Percentiles rank a stretch among this genome's conserved stretches.
Evolutionary conservation across 2,329 filamentous ascomycete genomes (phyloP).

Genomic region (Lasiodiplodia citricola): DNA sequence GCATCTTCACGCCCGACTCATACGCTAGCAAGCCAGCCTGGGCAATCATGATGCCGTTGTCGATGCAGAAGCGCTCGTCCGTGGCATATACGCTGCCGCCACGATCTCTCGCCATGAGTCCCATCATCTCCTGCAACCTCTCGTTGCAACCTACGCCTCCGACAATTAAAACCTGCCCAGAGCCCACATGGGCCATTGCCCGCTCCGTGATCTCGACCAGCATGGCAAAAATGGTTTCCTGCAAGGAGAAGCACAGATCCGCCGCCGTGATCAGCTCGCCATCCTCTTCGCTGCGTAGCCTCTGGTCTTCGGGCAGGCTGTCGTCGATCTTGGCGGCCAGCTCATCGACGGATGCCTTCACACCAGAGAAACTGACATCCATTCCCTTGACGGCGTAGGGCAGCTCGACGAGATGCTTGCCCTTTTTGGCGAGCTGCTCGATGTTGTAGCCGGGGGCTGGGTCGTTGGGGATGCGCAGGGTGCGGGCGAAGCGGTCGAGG

Average conservation of each 20-base stretch:
- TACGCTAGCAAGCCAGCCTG: constrained; percentile 90
- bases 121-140: constrained; percentile 97
- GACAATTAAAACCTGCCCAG: constrained; percentile 88
- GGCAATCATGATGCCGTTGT: constrained; percentile 99
- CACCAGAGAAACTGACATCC: constrained; percentile 96
- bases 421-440: constrained; percentile 84
- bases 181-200: constrained; percentile 97
- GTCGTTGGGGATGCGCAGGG: constrained; percentile 89
- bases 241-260: constrained; percentile 91
- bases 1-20: constrained; percentile 77
- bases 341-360: constrained; percentile 81
- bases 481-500: constrained; percentile 92
- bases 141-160: constrained; percentile 96
- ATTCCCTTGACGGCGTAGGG: constrained; percentile 98
- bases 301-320: constrained; percentile 44
- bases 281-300: constrained; percentile 50
- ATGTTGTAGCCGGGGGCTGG: constrained; percentile 98
- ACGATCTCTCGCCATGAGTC: constrained; percentile 85
- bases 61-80: constrained; percentile 97
- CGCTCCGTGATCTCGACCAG: constrained; percentile 97
- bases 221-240: constrained; percentile 97
- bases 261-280: constrained; percentile 72
- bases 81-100: constrained; percentile 92
- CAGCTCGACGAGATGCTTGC: constrained; percentile 76
- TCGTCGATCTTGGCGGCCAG: constrained; percentile 70